phyloP scores from a whole-genome alignment of 148 eudicot species.

The Chenopodium album region DNA sequence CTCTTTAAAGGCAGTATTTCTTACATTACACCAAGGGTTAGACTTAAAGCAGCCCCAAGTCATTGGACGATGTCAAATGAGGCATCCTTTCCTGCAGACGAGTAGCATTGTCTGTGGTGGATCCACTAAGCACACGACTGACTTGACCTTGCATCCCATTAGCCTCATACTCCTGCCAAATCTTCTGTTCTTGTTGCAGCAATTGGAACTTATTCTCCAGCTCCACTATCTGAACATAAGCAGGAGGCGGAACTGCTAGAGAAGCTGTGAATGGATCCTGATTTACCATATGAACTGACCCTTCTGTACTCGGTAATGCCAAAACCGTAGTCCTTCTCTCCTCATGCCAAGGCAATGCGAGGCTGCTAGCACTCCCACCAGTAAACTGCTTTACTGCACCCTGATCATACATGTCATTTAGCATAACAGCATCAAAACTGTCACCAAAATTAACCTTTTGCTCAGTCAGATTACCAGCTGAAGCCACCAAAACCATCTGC shows the following conservation, averaged over 20 bases:
- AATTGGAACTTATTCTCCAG: slow-evolving; percentile 46
- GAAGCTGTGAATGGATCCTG: slow-evolving; percentile 64
- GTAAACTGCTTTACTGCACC: slow-evolving; percentile 30
- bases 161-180: slow-evolving; percentile 46
- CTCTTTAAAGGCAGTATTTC: background rate
- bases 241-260: slow-evolving; percentile 44
- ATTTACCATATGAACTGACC: slow-evolving; percentile 26
- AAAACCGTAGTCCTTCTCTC: slow-evolving; percentile 25
- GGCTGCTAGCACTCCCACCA: slow-evolving; percentile 39
- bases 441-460: slow-evolving; percentile 47
- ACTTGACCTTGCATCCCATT: slow-evolving; percentile 43
- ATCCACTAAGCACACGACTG: slow-evolving; percentile 22
- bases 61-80: slow-evolving; percentile 19
- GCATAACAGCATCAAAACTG: slow-evolving; percentile 37
- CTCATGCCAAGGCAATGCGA: slow-evolving; percentile 31
- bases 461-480: slow-evolving; percentile 39
- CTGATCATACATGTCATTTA: slow-evolving; percentile 45
- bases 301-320: slow-evolving; percentile 49
- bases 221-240: slow-evolving; percentile 50
- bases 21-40: slow-evolving; percentile 19
- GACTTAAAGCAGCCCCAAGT: background rate
- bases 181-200: slow-evolving; percentile 38
- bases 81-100: slow-evolving; percentile 19
- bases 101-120: slow-evolving; percentile 20
- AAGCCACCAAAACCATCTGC: slow-evolving; percentile 57